Base-by-base conservation (phyloP, 306 rosid genomes). In the Oemleria cerasiformis region DNA sequence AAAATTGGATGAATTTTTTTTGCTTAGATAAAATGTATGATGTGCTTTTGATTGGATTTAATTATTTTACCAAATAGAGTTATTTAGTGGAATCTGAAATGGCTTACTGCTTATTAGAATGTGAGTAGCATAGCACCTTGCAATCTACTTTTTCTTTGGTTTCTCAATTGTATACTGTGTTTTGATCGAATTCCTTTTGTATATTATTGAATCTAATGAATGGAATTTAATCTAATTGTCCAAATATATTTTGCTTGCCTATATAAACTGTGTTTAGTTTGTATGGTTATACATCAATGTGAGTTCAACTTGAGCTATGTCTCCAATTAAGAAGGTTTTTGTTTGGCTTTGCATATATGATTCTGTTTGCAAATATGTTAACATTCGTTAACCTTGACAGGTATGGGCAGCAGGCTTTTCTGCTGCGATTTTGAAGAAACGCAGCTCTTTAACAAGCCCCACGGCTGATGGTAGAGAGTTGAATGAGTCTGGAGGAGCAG, bases 401-500 rank as follows among this genome's bases (percentile, higher is more conserved):
- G 96, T 94, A 65, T 94, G 95, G 97, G 96, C 98, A 65, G 95
- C 96, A 3, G 98, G 98, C 47, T 94, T 94, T 75, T 78, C 87
- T 70, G 82, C 90, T 0, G 98, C 96, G 23, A 80, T 91, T 79
- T 68, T 94, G 69, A 85, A 91, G 83, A 94, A 91, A 47, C 80
- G 63, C 13, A 89, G 80, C 80, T 84, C 91, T 55, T 71, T 79
- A 20, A 49, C 84, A 51, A 79, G 65, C 62, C 42, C 81, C 4
- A 45, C 34, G 13, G 68, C 40, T 21, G 70, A 83, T 36, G 79
- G 54, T 40, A 67, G 70, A 62, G 79, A 76, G 73, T 34, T 57
- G 30, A 42, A 43, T 66, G 75, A 72, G 61, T 68, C 78, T 5
- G 82, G 77, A 62, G 71, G 61, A 23, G 82, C 81, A 62, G 74